Evolutionary conservation across 805 yeast species (phyloP).

Genomic region (Teunomyces pallodes): DNA sequence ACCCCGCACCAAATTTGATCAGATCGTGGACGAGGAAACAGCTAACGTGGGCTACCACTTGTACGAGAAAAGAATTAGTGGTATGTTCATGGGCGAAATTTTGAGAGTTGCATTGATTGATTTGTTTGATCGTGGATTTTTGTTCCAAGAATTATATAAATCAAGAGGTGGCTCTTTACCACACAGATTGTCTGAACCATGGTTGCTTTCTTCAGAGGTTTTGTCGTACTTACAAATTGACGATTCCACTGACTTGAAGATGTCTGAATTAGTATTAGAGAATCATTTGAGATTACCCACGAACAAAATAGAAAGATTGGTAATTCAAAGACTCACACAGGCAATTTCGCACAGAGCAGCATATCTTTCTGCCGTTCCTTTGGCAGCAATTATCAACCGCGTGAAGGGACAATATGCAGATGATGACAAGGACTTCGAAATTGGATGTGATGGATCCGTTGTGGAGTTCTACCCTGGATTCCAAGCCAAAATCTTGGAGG

Average conservation of each 20-base stretch:
- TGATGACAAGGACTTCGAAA: slow-evolving; percentile 66
- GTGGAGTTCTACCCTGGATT: slow-evolving; percentile 92
- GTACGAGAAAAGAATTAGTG: slow-evolving; percentile 89
- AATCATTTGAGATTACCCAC: slow-evolving; percentile 72
- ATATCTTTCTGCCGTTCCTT: slow-evolving; percentile 79
- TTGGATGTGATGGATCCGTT: slow-evolving; percentile 95
- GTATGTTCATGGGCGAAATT: slow-evolving; percentile 91
- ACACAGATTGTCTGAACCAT: slow-evolving; percentile 71
- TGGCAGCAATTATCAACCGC: slow-evolving; percentile 80
- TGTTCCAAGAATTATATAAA: slow-evolving; percentile 54
- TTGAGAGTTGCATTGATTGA: slow-evolving; percentile 73
- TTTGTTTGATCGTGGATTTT: slow-evolving; percentile 52
- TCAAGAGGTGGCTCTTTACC: slow-evolving; percentile 45
- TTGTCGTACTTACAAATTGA: slow-evolving; percentile 85
- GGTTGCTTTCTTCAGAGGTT: slow-evolving; percentile 79
- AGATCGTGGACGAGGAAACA: slow-evolving; percentile 64
- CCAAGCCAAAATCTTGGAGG: slow-evolving; percentile 75
- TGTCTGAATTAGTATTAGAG: slow-evolving; percentile 65
- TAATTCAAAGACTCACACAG: slow-evolving; percentile 68
- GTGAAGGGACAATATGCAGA: slow-evolving; percentile 55
- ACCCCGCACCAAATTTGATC: slow-evolving; percentile 79
- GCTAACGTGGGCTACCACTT: slow-evolving; percentile 85
- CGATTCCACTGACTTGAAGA: slow-evolving; percentile 66
- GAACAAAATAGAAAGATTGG: slow-evolving; percentile 64
- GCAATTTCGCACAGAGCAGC: slow-evolving; percentile 91